Evolutionary conservation across 495 filamentous ascomycete genomes (phyloP).

Genomic region (Talaromyces stipitatus): DNA sequence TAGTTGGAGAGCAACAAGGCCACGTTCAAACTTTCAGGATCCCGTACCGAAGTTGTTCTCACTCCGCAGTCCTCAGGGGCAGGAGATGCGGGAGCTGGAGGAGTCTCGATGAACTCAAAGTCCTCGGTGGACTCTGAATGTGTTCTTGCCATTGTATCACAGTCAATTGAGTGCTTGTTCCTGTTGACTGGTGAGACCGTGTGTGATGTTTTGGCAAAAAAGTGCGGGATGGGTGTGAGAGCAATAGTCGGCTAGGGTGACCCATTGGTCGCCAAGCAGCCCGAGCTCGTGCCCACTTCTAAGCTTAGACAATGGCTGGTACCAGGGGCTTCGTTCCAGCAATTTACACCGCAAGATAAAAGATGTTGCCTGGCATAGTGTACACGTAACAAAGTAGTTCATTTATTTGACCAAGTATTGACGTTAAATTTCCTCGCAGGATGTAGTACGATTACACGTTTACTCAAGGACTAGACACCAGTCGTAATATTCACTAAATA

Average conservation of each 20-base stretch:
- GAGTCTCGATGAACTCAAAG: constrained; percentile 62
- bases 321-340: not conserved
- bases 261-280: not conserved
- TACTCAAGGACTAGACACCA: too few species aligned
- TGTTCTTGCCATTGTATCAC: constrained; percentile 35
- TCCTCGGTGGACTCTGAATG: constrained; percentile 51
- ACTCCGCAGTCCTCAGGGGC: constrained; percentile 48
- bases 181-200: not conserved
- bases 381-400: not conserved
- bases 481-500: too few species aligned
- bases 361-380: not conserved
- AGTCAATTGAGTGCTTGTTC: constrained; percentile 13
- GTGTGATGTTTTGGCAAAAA: not conserved
- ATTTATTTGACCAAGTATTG: too few species aligned
- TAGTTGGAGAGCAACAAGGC: not conserved
- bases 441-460: too few species aligned
- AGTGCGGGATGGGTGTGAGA: constrained; percentile 1
- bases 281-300: not conserved
- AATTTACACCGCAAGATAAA: not conserved
- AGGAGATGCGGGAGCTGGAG: constrained; percentile 42
- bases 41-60: constrained; percentile 49
- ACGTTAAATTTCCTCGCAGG: too few species aligned
- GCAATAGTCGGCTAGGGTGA: not conserved
- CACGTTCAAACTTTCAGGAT: constrained; percentile 6
- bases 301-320: not conserved